Evolutionary conservation across 2,329 filamentous ascomycete species (phyloP).

Genomic region (Sclerotinia sclerotiorum): DNA sequence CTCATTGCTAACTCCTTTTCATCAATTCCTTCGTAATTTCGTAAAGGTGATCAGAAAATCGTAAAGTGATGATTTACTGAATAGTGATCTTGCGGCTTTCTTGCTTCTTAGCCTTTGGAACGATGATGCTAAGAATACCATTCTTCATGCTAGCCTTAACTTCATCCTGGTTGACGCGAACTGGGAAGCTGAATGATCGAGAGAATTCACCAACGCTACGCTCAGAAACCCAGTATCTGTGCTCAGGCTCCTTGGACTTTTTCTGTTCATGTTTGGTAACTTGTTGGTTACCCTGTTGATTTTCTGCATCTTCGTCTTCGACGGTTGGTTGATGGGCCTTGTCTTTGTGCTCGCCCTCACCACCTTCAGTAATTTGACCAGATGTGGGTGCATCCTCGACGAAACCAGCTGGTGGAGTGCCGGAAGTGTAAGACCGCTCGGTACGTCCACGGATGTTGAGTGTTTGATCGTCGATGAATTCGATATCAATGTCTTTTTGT

Average conservation of each 20-base stretch:
- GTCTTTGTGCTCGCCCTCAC: conserved; percentile 42
- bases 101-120: conserved; percentile 66
- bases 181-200: conserved; percentile 67
- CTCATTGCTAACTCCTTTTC: conserved; percentile 7
- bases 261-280: conserved; percentile 25
- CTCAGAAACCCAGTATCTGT: conserved; percentile 71
- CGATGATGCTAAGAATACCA: conserved; percentile 61
- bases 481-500: conserved; percentile 72
- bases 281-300: conserved; percentile 25
- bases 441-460: conserved; percentile 68
- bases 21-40: conserved; percentile 12
- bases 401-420: conserved; percentile 46
- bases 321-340: conserved; percentile 52
- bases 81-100: conserved; percentile 57
- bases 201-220: conserved; percentile 66
- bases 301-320: conserved; percentile 43
- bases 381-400: conserved; percentile 46
- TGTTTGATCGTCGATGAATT: conserved; percentile 76
- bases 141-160: conserved; percentile 64
- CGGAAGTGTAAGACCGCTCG: conserved; percentile 60
- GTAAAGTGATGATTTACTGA: conserved; percentile 24
- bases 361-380: conserved; percentile 46
- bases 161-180: conserved; percentile 59
- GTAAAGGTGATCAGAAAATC: background rate
- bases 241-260: conserved; percentile 37